Evolutionary conservation across 139 green algal species (phyloP), one percentile per base, ranked within the genome.

Genomic region (Coelastrella sp.): DNA sequence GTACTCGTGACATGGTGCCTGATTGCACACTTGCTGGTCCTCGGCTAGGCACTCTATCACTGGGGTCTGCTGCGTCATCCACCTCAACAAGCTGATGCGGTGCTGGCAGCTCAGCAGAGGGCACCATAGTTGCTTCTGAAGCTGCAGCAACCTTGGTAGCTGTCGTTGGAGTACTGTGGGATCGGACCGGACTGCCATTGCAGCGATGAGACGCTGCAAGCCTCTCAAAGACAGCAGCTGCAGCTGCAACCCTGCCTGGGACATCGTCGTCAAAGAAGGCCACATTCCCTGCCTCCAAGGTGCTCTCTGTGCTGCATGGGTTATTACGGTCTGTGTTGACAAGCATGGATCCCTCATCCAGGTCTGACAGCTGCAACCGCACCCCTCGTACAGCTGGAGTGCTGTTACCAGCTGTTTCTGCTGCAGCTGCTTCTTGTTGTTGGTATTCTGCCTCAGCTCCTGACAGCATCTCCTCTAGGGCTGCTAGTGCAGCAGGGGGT

Each of bases 191-290:
- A 23, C 43, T 79, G 72, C 72, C 64, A 53, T 19, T 27, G 25
- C 40, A n/a, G n/a, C n/a, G 41, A 9, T 62, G 37, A 27, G 25
- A 19, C 15, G 67, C 67, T 35, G 73, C 73, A 32, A 81, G 62
- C 17, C 73, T 21, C 75, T 82, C 75, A 57, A 82, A 43, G n/a
- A 9, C n/a, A 17, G 75, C 75, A n/a, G 75, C 75, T 59, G 75
- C 75, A 7, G 21, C 53, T 59, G 75, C 75, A 25, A 82, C 75
- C 53, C 43, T 53, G 19, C 75, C 30, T 27, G 75, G 51, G 15
- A 53, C 35, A 8, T 51, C 21, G 13, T 38, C 53, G 8, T 5
- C n/a, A 4, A 11, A 35, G 2, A 48, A 45, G 7, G 35, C 53
- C 0, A 21, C 74, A n/a, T 21, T 41, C 9, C 53, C 71, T 53